Percentiles rank a stretch among this genome's conserved stretches.
These are phyloP conservation scores for Noccaea bulbosa DNA, from an alignment of 345 rosid genomes.

Conservation along the genomic window DNA sequence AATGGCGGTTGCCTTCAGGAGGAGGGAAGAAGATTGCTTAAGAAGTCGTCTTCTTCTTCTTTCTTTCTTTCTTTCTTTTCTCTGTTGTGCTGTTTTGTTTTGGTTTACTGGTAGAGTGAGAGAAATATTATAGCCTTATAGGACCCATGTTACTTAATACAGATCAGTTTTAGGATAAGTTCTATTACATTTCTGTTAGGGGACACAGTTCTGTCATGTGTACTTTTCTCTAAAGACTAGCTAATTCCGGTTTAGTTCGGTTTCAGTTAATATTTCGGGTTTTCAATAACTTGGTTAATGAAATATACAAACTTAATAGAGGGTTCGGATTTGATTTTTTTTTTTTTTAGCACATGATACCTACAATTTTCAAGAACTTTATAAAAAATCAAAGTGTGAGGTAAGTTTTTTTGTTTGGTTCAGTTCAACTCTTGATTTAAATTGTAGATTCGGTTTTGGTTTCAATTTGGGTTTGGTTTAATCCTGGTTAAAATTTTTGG, in stretches of 20 bases:
- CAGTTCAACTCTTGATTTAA: not conserved
- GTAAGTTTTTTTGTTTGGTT: no score
- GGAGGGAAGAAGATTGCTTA: slow-evolving; percentile 35
- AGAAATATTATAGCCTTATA: not conserved
- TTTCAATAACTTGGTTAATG: not conserved
- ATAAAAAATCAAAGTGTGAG: no score
- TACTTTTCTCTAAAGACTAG: not conserved
- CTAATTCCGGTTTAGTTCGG: slow-evolving; percentile 20
- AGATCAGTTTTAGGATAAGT: slow-evolving; percentile 26
- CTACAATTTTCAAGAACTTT: not conserved
- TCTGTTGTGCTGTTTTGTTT: slow-evolving; percentile 26
- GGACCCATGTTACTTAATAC: slow-evolving; percentile 32
- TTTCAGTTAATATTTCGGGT: not conserved
- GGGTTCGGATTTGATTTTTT: not conserved
- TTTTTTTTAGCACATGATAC: not conserved
- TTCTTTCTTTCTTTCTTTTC: slow-evolving; percentile 2
- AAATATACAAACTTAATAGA: not conserved
- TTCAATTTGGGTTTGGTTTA: no score
- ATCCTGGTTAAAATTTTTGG: no score
- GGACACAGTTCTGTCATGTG: not conserved
- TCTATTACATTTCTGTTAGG: not conserved
- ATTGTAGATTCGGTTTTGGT: not conserved
- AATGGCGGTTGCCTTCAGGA: slow-evolving; percentile 75
- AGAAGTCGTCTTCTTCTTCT: slow-evolving; percentile 10
- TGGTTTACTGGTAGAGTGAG: slow-evolving; percentile 32